These are phyloP conservation scores for Pleurotus cornucopiae DNA, from an alignment of 768 basidiomycete species.

Conservation along the genomic window DNA sequence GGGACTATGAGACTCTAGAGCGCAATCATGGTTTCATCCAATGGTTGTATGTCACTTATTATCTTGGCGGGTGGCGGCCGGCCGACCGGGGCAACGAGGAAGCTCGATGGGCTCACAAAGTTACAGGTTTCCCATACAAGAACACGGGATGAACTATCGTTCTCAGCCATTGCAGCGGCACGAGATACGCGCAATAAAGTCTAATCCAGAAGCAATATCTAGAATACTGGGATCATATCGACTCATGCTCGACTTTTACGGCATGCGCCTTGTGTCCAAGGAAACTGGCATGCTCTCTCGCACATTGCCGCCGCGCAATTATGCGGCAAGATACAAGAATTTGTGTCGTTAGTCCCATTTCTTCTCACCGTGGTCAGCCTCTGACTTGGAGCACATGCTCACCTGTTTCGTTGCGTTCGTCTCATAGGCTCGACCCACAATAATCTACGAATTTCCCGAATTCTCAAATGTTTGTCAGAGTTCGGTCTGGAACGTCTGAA, in stretches of 20 bases:
- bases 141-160: conserved; percentile 66
- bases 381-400: background rate
- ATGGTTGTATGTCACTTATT: conserved; percentile 56
- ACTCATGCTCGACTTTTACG: conserved; percentile 80
- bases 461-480: conserved; percentile 72
- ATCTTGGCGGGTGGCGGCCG: background rate
- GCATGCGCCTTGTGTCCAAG: conserved; percentile 57
- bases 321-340: conserved; percentile 54
- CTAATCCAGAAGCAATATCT: conserved; percentile 38
- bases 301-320: conserved; percentile 42
- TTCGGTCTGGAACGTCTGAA: conserved; percentile 62
- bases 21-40: conserved; percentile 71
- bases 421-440: conserved; percentile 58
- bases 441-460: conserved; percentile 72
- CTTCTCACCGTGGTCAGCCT: conserved; percentile 6
- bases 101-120: background rate
- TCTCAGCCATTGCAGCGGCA: conserved; percentile 66
- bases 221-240: conserved; percentile 58
- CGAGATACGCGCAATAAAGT: conserved; percentile 56
- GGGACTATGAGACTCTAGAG: conserved; percentile 60
- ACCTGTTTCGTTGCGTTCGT: background rate
- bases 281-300: conserved; percentile 61
- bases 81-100: background rate
- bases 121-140: conserved; percentile 67
- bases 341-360: conserved; percentile 51